Conservation (phyloP, 2,329 filamentous ascomycete species). For the Hymenoscyphus linearis region DNA sequence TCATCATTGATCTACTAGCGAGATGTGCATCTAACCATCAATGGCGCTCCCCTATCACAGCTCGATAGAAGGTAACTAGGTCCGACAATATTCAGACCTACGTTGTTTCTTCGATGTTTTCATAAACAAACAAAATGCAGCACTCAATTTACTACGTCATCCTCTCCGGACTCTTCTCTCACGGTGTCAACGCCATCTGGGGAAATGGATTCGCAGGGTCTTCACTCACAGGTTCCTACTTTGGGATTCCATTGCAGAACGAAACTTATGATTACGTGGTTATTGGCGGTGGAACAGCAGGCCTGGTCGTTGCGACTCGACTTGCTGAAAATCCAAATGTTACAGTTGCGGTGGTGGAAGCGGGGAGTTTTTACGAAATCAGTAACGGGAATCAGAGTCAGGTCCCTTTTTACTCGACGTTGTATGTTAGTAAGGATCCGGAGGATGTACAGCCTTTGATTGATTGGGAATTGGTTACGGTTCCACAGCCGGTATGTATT, state of each 20-base stretch:
- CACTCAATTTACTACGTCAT: neutral
- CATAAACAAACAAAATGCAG: neutral
- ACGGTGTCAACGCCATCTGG: neutral
- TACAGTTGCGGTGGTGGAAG: slow-evolving; percentile 22
- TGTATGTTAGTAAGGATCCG: neutral
- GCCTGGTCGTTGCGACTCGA: slow-evolving; percentile 20
- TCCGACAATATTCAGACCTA: no score
- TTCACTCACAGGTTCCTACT: neutral
- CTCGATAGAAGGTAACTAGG: no score
- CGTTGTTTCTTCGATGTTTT: no score
- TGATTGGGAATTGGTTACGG: neutral
- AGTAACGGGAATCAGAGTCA: neutral
- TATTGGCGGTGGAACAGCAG: slow-evolving; percentile 17
- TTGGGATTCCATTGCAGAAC: neutral
- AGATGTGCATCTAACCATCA: no score
- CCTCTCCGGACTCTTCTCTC: neutral
- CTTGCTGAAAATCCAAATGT: slow-evolving; percentile 16
- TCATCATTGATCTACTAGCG: no score
- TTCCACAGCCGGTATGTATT: neutral
- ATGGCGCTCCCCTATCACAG: no score
- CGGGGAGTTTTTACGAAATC: slow-evolving; percentile 9
- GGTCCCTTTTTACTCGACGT: neutral
- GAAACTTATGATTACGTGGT: slow-evolving; percentile 15
- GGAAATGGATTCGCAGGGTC: neutral
- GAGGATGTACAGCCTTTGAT: neutral